These are phyloP conservation scores for Zoysia japonica DNA, from an alignment of 176 grass and related monocot genomes.

Conservation along the genomic window DNA sequence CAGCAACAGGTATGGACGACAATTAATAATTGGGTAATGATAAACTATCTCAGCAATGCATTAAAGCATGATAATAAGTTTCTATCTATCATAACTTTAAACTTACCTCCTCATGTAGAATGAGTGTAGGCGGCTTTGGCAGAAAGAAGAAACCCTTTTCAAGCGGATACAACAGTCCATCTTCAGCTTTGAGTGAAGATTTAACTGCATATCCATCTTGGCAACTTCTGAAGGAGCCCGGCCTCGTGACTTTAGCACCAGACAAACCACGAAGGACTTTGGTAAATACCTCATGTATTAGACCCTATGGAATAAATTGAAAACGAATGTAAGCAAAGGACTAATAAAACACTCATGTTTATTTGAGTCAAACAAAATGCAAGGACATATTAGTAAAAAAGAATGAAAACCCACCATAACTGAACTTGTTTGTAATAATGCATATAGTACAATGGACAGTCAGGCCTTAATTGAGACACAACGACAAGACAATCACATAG, in stretches of 20 bases:
- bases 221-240: slow-evolving; percentile 83
- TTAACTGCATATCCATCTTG: slow-evolving; percentile 99
- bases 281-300: slow-evolving; percentile 91
- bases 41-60: slow-evolving; percentile 17
- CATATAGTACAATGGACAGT: slow-evolving; percentile 3
- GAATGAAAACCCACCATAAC: background rate
- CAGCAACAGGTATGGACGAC: slow-evolving; percentile 17
- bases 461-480: slow-evolving; percentile 16
- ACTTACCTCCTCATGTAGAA: slow-evolving; percentile 91
- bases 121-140: slow-evolving; percentile 97
- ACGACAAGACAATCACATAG: slow-evolving; percentile 1
- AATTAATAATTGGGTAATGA: slow-evolving; percentile 3
- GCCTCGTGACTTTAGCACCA: slow-evolving; percentile 91
- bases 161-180: slow-evolving; percentile 93
- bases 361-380: slow-evolving; percentile 13
- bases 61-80: slow-evolving; percentile 22
- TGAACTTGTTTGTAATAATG: background rate
- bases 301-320: slow-evolving; percentile 53
- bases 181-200: slow-evolving; percentile 99
- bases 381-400: slow-evolving; percentile 7
- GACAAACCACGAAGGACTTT: slow-evolving; percentile 91
- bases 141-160: slow-evolving; percentile 99
- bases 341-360: background rate
- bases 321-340: slow-evolving; percentile 18
- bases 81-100: slow-evolving; percentile 30